Evolutionary conservation across 441 rosid species (phyloP).

Genomic region (Jatropha multifida): DNA sequence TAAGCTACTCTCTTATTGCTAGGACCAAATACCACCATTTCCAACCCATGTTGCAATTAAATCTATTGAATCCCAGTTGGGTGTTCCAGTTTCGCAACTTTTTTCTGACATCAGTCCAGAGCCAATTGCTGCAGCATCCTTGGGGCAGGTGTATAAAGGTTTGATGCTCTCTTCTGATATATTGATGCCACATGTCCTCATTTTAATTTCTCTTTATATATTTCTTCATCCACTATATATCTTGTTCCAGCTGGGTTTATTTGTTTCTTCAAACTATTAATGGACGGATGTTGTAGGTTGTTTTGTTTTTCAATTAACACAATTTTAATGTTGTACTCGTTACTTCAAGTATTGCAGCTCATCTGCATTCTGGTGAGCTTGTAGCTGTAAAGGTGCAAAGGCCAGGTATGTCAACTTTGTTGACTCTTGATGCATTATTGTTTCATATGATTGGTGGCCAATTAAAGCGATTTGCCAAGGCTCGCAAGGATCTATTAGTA

Average conservation of each 20-base stretch:
- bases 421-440: conserved; percentile 94
- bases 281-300: conserved; percentile 6
- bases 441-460: conserved; percentile 96
- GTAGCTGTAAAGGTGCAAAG: conserved; percentile 99
- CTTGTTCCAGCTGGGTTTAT: background rate
- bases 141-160: conserved; percentile 99
- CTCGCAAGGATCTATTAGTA: conserved; percentile 84
- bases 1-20: conserved; percentile 28
- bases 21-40: conserved; percentile 99
- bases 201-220: background rate
- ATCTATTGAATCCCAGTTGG: conserved; percentile 86
- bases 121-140: conserved; percentile 96
- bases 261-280: conserved; percentile 9
- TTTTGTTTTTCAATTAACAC: conserved; percentile 12
- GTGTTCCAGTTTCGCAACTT: conserved; percentile 59
- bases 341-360: conserved; percentile 83
- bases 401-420: conserved; percentile 77
- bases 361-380: conserved; percentile 93
- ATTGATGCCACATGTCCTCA: conserved; percentile 9
- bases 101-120: conserved; percentile 89
- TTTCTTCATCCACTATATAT: background rate
- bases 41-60: conserved; percentile 69
- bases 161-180: conserved; percentile 35
- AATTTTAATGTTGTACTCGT: conserved; percentile 34
- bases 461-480: conserved; percentile 90